These are phyloP conservation scores for Phaseolus coccineus DNA, from an alignment of 331 rosid species.

Conservation along the genomic window DNA sequence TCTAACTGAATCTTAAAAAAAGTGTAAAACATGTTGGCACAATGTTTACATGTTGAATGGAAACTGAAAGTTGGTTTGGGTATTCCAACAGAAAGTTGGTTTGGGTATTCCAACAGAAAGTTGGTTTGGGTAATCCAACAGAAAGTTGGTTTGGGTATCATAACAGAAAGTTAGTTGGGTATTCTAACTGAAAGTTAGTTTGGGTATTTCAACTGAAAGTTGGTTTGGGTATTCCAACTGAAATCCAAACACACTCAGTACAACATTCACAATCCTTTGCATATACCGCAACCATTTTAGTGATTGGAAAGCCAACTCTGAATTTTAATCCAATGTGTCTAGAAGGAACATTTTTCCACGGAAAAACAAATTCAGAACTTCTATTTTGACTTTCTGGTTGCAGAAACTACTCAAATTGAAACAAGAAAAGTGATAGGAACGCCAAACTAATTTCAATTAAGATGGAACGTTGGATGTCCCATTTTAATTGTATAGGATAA, in stretches of 20 bases:
- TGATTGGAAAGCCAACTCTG: conserved; percentile 5
- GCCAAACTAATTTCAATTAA: conserved; percentile 16
- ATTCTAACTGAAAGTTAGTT: background rate
- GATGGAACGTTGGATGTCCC: conserved; percentile 17
- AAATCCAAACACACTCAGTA: no score
- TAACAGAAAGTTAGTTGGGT: background rate
- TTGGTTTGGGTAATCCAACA: background rate
- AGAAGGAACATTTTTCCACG: no score
- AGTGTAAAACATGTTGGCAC: no score
- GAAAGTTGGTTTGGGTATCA: background rate
- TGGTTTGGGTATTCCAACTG: background rate
- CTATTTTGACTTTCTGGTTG: no score
- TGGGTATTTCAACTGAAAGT: background rate
- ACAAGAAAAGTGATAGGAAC: background rate
- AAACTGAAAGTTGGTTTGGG: background rate
- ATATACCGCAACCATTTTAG: background rate
- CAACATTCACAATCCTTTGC: conserved; percentile 30
- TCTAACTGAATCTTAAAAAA: no score
- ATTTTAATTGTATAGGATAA: background rate
- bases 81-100: background rate
- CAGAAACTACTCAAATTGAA: conserved; percentile 12
- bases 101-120: background rate
- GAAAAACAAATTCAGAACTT: no score
- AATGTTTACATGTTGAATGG: no score
- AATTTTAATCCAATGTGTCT: background rate